A percentile compares a stretch with the other conserved stretches of the same genome.
phyloP scores from a whole-genome alignment of 2,329 filamentous ascomycete species.

The Alternaria sp. region DNA sequence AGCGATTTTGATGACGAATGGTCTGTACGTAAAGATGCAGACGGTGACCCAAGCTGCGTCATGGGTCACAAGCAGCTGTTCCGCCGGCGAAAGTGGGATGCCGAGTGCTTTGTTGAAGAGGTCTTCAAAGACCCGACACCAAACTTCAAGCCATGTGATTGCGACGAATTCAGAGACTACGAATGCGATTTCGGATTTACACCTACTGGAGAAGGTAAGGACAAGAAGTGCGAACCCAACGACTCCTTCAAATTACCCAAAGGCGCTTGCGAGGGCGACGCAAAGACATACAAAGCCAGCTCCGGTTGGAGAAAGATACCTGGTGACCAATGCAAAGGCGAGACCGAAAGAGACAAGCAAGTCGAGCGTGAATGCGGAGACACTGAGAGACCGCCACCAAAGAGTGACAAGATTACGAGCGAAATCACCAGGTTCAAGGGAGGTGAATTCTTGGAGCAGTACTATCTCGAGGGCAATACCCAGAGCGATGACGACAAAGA shows the following conservation, averaged over 20 bases:
- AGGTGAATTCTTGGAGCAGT: constrained; percentile 63
- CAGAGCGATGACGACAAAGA: constrained; percentile 75
- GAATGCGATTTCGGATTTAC: constrained; percentile 97
- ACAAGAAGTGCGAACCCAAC: constrained; percentile 74
- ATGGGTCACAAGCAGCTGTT: constrained; percentile 97
- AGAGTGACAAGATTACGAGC: constrained; percentile 72
- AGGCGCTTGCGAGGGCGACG: constrained; percentile 75
- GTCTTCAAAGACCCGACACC: constrained; percentile 82
- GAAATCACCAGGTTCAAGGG: constrained; percentile 71
- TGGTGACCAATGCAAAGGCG: constrained; percentile 59
- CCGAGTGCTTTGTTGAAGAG: constrained; percentile 87
- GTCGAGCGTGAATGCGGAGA: constrained; percentile 82
- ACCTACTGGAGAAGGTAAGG: constrained; percentile 53
- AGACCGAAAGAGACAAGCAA: constrained; percentile 55
- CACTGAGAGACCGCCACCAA: constrained; percentile 59
- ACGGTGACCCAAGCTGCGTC: constrained; percentile 84
- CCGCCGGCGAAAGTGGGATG: constrained; percentile 82
- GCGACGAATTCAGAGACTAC: constrained; percentile 79
- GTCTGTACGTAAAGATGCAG: constrained; percentile 81
- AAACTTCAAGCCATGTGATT: constrained; percentile 78
- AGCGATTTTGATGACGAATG: constrained; percentile 82
- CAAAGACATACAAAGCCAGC: constrained; percentile 80
- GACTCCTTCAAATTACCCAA: constrained; percentile 72
- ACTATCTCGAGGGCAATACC: constrained; percentile 78
- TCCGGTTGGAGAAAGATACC: constrained; percentile 95